These are phyloP conservation scores for Avicennia marina DNA, from an alignment of 257 asterid genomes.

Conservation along the genomic window DNA sequence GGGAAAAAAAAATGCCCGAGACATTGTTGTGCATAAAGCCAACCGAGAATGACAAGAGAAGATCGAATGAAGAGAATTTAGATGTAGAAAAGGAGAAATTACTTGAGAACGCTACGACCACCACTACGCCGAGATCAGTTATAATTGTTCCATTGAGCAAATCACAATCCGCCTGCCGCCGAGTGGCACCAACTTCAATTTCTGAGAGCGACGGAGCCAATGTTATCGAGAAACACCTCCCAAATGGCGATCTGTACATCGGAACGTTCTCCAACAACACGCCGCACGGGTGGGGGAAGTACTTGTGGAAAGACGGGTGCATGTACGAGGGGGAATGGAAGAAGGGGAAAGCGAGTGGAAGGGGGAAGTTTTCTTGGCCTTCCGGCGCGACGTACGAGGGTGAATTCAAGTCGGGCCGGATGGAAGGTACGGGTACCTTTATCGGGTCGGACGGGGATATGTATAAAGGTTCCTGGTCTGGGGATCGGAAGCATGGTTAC, in stretches of 20 bases:
- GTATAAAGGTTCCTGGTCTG: constrained; percentile 54
- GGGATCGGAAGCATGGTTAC: constrained; percentile 52
- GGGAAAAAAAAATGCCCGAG: constrained; percentile 30
- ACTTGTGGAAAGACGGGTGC: constrained; percentile 69
- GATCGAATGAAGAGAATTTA: constrained; percentile 10
- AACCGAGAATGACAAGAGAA: constrained; percentile 9
- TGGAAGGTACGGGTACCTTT: constrained; percentile 62
- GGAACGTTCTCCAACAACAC: constrained; percentile 45
- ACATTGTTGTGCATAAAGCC: constrained; percentile 20
- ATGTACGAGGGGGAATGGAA: constrained; percentile 74
- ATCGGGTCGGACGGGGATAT: constrained; percentile 57
- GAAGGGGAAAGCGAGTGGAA: constrained; percentile 59
- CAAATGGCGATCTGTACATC: constrained; percentile 65
- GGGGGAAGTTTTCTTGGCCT: constrained; percentile 63
- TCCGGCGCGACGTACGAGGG: constrained; percentile 66
- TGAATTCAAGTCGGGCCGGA: constrained; percentile 57
- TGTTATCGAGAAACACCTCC: constrained; percentile 37
- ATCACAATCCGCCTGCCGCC: constrained; percentile 44
- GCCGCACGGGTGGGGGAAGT: constrained; percentile 68
- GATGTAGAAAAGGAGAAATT: constrained; percentile 22
- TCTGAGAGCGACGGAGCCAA: constrained; percentile 4
- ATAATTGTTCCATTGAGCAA: constrained; percentile 37
- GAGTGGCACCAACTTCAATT: constrained; percentile 39
- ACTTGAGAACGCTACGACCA: constrained; percentile 20
- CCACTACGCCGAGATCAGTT: constrained; percentile 43